Evolutionary conservation across 352 stramenopile species (phyloP).

Genomic region (Globisporangium rhizosaccharum): DNA sequence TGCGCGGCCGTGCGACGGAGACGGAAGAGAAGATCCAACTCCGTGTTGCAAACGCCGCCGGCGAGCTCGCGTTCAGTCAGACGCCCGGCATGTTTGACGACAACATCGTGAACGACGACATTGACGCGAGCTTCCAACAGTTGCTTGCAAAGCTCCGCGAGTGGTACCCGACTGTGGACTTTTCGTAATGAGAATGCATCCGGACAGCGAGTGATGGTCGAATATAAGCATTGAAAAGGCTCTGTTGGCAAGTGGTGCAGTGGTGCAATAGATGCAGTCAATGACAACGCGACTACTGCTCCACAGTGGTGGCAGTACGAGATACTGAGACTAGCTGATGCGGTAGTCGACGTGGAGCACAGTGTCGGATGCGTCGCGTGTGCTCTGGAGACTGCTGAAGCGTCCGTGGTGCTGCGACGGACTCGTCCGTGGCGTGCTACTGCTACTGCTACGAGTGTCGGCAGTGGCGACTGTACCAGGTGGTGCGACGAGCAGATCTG

Average conservation of each 20-base stretch:
- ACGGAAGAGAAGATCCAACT: conserved; percentile 94
- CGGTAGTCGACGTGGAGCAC: conserved; percentile 44
- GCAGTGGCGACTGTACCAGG: background rate
- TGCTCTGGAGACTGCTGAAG: conserved; percentile 1
- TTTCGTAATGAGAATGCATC: conserved; percentile 22
- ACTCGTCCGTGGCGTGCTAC: background rate
- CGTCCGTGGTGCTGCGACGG: background rate
- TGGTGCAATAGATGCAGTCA: no score
- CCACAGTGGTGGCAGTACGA: no score
- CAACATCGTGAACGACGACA: conserved; percentile 85
- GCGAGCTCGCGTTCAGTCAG: conserved; percentile 90
- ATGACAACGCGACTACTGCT: no score
- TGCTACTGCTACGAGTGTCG: background rate
- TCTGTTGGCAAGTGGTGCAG: background rate
- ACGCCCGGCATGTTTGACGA: conserved; percentile 84
- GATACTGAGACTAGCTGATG: conserved; percentile 1
- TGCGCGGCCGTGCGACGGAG: conserved; percentile 94
- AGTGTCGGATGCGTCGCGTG: conserved; percentile 11
- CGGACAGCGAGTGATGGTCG: background rate
- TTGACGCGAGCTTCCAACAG: conserved; percentile 78
- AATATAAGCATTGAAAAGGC: background rate
- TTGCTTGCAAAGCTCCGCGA: conserved; percentile 61
- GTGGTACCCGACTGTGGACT: conserved; percentile 70
- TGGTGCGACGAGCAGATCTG: background rate
- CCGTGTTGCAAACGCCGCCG: conserved; percentile 90